Evolutionary conservation across 108 stramenopile species (phyloP).

Genomic region (Schizochytrium sp.): DNA sequence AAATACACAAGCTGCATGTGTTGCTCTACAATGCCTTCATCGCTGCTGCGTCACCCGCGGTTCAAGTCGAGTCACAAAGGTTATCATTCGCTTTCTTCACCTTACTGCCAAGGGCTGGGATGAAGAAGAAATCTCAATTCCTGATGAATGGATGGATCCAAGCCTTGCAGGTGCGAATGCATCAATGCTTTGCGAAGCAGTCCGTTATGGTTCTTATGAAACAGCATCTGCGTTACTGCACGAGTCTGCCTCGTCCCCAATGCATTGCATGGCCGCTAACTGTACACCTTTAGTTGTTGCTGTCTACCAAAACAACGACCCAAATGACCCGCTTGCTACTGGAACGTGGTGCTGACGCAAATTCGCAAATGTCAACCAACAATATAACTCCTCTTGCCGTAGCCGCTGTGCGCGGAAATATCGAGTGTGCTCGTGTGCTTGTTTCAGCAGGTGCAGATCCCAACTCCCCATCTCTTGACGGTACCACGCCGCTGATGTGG

Average conservation of each 20-base stretch:
- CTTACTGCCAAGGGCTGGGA: neutral
- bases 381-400: neutral
- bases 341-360: neutral
- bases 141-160: neutral
- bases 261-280: conserved; percentile 5
- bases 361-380: neutral
- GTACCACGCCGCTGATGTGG: conserved; percentile 53
- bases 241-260: neutral
- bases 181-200: conserved; percentile 7
- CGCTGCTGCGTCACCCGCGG: neutral
- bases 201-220: neutral
- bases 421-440: neutral
- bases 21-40: neutral
- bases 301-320: neutral
- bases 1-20: neutral
- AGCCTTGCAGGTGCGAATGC: neutral
- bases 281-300: conserved; percentile 38
- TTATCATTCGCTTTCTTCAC: neutral
- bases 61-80: neutral
- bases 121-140: neutral
- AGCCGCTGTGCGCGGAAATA: neutral
- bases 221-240: neutral
- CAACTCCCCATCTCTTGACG: neutral
- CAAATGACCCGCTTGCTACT: neutral
- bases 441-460: neutral